Evolutionary conservation across 129 eudicot species (phyloP).

Genomic region (Heracleum sosnowskyi): DNA sequence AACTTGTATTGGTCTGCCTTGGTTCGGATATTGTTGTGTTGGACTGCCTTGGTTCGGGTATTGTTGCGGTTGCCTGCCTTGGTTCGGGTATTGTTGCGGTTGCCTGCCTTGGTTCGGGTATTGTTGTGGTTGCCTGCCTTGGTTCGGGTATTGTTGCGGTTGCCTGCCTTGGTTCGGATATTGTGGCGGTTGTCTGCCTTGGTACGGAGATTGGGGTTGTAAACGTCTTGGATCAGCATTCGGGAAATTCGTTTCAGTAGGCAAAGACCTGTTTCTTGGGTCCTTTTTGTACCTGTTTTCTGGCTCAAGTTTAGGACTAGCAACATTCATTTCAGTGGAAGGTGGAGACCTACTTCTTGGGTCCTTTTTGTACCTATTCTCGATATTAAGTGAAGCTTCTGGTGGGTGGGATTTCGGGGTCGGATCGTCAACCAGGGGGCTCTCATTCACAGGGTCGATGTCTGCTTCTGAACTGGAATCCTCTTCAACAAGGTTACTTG

Average conservation of each 20-base stretch:
- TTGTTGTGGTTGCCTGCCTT: conserved; percentile 14
- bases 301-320: conserved; percentile 14
- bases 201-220: conserved; percentile 10
- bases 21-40: conserved; percentile 5
- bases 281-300: conserved; percentile 40
- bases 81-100: conserved; percentile 1
- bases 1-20: conserved; percentile 13
- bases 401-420: neutral
- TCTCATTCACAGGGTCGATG: conserved; percentile 16
- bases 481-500: conserved; percentile 8
- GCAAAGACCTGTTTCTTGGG: conserved; percentile 15
- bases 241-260: conserved; percentile 1
- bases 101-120: conserved; percentile 2
- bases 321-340: conserved; percentile 1
- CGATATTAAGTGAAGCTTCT: conserved; percentile 16
- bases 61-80: conserved; percentile 10
- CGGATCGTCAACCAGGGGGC: conserved; percentile 5
- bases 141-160: conserved; percentile 3
- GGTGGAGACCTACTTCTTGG: conserved; percentile 19
- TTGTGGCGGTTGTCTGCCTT: conserved; percentile 13
- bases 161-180: conserved; percentile 7
- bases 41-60: conserved; percentile 1
- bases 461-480: conserved; percentile 17
- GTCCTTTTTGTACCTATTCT: conserved; percentile 37
- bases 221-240: conserved; percentile 7